Evolutionary conservation across 2,329 filamentous ascomycete genomes (phyloP).

Genomic region (Furcasterigmium sp.): DNA sequence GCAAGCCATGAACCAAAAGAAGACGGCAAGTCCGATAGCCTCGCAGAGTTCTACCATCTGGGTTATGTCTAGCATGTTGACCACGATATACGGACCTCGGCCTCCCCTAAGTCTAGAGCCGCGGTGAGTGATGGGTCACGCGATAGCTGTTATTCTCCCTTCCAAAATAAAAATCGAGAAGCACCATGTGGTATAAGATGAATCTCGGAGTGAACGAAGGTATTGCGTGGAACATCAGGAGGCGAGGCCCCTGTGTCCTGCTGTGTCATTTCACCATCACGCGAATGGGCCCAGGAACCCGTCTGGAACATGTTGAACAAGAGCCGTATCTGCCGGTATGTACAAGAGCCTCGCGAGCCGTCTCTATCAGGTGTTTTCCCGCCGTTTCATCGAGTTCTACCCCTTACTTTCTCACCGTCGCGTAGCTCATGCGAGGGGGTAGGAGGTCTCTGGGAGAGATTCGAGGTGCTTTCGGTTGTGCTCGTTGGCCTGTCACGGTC

Average conservation of each 20-base stretch:
- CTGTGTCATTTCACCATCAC: neutral
- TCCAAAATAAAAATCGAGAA: neutral
- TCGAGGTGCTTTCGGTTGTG: conserved; percentile 81
- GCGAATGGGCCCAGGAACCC: neutral
- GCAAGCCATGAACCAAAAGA: no score
- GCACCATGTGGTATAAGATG: neutral
- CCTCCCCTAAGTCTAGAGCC: neutral
- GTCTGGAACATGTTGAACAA: neutral
- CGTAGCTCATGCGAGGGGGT: conserved; percentile 60
- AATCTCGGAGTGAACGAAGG: neutral
- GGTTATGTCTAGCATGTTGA: neutral
- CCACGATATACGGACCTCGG: conserved; percentile 1
- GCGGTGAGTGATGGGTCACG: conserved; percentile 1
- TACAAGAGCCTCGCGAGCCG: conserved; percentile 3
- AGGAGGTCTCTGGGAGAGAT: conserved; percentile 73
- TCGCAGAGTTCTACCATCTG: no score
- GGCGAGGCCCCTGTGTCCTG: no score
- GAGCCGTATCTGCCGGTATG: neutral
- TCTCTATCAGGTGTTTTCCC: neutral
- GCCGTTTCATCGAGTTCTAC: neutral
- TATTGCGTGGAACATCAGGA: neutral
- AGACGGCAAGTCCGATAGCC: no score
- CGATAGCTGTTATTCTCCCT: neutral
- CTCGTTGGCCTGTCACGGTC: conserved; percentile 68
- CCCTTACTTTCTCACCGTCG: neutral